Conservation (phyloP, 1,284 basidiomycete genomes). For the Gymnopus androsaceus region DNA sequence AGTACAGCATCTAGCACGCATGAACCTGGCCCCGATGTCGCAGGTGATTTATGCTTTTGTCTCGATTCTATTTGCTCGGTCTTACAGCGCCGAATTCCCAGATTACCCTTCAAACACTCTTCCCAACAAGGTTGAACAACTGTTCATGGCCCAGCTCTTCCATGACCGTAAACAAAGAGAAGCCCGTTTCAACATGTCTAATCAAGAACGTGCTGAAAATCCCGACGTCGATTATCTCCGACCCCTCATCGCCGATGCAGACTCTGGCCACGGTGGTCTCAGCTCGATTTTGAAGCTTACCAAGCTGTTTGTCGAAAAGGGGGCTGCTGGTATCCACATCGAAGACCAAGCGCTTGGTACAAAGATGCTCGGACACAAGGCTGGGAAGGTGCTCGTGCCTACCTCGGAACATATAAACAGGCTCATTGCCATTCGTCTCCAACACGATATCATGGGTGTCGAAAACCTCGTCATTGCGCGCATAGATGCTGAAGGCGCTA, state of each 20-base stretch:
- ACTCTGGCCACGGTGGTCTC: constrained; percentile 83
- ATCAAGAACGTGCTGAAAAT: constrained; percentile 70
- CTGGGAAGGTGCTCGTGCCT: constrained; percentile 82
- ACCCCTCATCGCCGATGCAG: constrained; percentile 80
- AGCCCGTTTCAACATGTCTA: constrained; percentile 70
- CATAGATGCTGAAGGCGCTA: constrained; percentile 91
- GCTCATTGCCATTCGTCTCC: constrained; percentile 73
- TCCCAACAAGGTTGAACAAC: constrained; percentile 88
- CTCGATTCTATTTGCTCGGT: background rate
- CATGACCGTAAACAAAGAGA: constrained; percentile 88
- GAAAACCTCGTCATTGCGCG: constrained; percentile 75
- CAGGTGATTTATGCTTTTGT: constrained; percentile 54
- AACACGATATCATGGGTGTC: constrained; percentile 65
- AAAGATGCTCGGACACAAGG: constrained; percentile 88
- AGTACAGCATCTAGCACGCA: constrained; percentile 91
- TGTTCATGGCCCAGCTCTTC: constrained; percentile 87
- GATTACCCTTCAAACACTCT: constrained; percentile 96
- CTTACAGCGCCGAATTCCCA: constrained; percentile 26
- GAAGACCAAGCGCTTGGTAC: constrained; percentile 83
- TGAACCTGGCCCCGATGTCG: constrained; percentile 97
- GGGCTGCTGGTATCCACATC: constrained; percentile 80
- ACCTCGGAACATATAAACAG: constrained; percentile 79
- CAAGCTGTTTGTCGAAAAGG: constrained; percentile 79
- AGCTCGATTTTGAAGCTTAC: constrained; percentile 82
- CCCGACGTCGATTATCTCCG: constrained; percentile 67